Conservation (phyloP, 495 filamentous ascomycete genomes). For the Podospora conica region DNA sequence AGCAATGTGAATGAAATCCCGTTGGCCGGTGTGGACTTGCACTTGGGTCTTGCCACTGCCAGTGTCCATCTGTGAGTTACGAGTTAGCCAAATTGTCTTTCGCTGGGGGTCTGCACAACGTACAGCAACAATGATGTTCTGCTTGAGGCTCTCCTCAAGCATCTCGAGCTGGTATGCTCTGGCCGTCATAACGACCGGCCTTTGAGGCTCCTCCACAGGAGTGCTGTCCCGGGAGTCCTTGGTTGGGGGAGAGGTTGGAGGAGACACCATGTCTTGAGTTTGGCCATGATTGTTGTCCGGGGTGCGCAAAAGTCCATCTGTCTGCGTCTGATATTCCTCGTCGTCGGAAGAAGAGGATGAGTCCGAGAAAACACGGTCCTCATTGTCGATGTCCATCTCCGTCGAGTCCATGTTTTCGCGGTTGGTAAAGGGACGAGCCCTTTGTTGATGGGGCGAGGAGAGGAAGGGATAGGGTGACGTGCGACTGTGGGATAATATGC, state of each 20-base stretch:
- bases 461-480: background rate
- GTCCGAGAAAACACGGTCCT: background rate
- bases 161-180: constrained; percentile 87
- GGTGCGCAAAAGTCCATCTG: too few species aligned
- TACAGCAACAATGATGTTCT: constrained; percentile 82
- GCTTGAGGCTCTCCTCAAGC: constrained; percentile 70
- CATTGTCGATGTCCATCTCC: background rate
- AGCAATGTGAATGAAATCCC: background rate
- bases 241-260: background rate
- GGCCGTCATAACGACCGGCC: constrained; percentile 34
- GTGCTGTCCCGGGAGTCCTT: background rate
- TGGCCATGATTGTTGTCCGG: background rate
- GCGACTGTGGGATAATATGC: background rate
- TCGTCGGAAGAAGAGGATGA: background rate
- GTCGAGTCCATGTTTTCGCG: background rate
- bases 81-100: background rate
- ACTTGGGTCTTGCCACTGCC: constrained; percentile 90
- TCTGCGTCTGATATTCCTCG: background rate
- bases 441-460: background rate
- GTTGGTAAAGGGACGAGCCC: background rate
- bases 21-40: constrained; percentile 42
- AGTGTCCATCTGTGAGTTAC: constrained; percentile 69
- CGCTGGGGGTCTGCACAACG: constrained; percentile 16
- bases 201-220: constrained; percentile 2
- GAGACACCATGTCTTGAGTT: background rate